phyloP scores from a whole-genome alignment of 345 rosid genomes.

The Eucalyptus paniculata region DNA sequence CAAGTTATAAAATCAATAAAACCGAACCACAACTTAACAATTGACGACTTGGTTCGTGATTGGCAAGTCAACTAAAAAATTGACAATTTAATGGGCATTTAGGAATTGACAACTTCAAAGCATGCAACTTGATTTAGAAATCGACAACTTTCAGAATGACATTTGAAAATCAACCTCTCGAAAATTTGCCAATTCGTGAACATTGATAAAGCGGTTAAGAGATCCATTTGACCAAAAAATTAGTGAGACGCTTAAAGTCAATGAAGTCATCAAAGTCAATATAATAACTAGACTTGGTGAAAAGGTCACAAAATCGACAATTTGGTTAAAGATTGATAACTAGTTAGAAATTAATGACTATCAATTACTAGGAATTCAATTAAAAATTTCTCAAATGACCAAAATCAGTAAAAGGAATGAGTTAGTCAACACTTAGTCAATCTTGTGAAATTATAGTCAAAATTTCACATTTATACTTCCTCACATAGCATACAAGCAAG shows the following conservation, averaged over 20 bases:
- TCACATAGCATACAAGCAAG: neutral
- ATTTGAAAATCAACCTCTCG: neutral
- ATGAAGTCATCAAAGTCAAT: neutral
- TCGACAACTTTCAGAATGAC: neutral
- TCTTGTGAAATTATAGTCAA: neutral
- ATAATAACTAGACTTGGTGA: neutral
- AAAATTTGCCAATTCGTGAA: neutral
- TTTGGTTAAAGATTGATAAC: too few relatives aligned
- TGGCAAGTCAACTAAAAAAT: neutral
- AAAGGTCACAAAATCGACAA: neutral
- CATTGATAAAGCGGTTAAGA: too few relatives aligned
- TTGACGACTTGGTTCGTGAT: neutral
- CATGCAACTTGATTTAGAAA: too few relatives aligned
- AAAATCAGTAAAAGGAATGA: too few relatives aligned
- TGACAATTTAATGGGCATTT: neutral
- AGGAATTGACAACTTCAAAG: too few relatives aligned
- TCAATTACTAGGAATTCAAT: neutral
- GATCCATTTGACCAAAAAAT: too few relatives aligned
- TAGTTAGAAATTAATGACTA: neutral
- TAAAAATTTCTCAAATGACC: too few relatives aligned
- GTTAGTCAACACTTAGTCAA: too few relatives aligned
- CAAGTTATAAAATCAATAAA: neutral
- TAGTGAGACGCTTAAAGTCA: neutral
- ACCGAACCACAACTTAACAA: neutral
- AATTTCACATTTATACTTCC: neutral